Conservation (phyloP, 2,329 filamentous ascomycete species). For the Botryotinia narcissicola region DNA sequence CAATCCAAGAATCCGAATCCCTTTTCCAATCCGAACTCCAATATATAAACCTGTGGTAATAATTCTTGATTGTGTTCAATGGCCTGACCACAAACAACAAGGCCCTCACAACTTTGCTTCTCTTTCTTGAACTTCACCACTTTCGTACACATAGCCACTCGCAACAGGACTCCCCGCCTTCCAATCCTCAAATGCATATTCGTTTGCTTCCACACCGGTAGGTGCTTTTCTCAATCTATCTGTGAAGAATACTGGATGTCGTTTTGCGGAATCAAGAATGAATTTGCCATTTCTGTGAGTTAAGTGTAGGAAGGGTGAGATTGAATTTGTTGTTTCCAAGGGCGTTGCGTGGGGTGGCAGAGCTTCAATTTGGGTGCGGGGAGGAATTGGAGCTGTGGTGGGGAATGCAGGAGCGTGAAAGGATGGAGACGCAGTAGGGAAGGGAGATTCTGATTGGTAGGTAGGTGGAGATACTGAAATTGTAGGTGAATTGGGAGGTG, state of each 20-base stretch:
- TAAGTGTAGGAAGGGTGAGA: slow-evolving; percentile 29
- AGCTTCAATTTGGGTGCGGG: slow-evolving; percentile 48
- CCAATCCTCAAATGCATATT: slow-evolving; percentile 26
- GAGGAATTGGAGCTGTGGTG: slow-evolving; percentile 5
- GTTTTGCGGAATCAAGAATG: slow-evolving; percentile 50
- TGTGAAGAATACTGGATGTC: slow-evolving; percentile 77
- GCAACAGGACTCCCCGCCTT: slow-evolving; percentile 51
- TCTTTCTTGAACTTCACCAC: slow-evolving; percentile 37
- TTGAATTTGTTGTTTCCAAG: background rate
- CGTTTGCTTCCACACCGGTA: background rate
- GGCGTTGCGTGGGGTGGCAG: slow-evolving; percentile 42
- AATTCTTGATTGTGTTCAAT: background rate
- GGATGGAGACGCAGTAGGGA: slow-evolving; percentile 6
- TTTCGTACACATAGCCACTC: slow-evolving; percentile 59
- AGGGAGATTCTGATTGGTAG: slow-evolving; percentile 2
- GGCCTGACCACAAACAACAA: background rate
- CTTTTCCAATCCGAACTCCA: background rate
- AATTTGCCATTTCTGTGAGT: slow-evolving; percentile 13
- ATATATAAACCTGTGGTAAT: background rate
- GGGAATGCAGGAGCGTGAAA: background rate
- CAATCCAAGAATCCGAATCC: background rate
- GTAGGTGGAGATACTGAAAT: background rate
- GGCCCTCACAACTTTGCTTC: slow-evolving; percentile 35
- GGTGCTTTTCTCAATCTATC: slow-evolving; percentile 54
- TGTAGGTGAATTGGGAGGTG: slow-evolving; percentile 15